Conservation (phyloP, 2,329 filamentous ascomycete species). For the Ceratocystis harringtonii region DNA sequence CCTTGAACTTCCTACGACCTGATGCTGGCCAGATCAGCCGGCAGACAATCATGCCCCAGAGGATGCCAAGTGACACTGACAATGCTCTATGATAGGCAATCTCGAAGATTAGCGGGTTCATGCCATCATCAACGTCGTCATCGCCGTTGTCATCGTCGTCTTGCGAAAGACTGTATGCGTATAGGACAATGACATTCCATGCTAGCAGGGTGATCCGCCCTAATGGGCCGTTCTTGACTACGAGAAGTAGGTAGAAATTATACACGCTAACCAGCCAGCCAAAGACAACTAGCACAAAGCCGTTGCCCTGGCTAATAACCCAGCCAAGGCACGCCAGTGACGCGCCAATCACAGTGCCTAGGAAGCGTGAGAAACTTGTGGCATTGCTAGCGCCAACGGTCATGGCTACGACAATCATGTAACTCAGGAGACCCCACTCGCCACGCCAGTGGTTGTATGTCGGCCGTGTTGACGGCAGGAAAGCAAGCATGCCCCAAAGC, state of each 20-base stretch:
- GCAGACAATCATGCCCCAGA: conserved; percentile 87
- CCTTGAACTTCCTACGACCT: conserved; percentile 72
- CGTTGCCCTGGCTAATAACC: conserved; percentile 60
- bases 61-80: conserved; percentile 68
- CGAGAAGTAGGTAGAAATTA: conserved; percentile 83
- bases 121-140: conserved; percentile 77
- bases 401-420: conserved; percentile 98
- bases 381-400: conserved; percentile 93
- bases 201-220: conserved; percentile 88
- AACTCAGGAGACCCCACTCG: conserved; percentile 91
- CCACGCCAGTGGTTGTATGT: conserved; percentile 80
- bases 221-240: conserved; percentile 69
- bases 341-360: conserved; percentile 74
- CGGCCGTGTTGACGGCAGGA: conserved; percentile 61
- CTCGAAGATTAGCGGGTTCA: conserved; percentile 68
- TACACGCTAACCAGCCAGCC: conserved; percentile 68
- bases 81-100: conserved; percentile 80
- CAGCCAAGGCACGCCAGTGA: conserved; percentile 61
- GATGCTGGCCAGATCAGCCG: conserved; percentile 88
- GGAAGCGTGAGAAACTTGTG: conserved; percentile 71
- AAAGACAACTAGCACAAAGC: conserved; percentile 59
- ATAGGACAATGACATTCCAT: conserved; percentile 89
- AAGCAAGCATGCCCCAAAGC: conserved; percentile 78
- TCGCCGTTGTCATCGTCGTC: conserved; percentile 66
- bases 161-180: conserved; percentile 79